Evolutionary conservation across 306 rosid species (phyloP).

Genomic region (Citrullus mucosospermus): DNA sequence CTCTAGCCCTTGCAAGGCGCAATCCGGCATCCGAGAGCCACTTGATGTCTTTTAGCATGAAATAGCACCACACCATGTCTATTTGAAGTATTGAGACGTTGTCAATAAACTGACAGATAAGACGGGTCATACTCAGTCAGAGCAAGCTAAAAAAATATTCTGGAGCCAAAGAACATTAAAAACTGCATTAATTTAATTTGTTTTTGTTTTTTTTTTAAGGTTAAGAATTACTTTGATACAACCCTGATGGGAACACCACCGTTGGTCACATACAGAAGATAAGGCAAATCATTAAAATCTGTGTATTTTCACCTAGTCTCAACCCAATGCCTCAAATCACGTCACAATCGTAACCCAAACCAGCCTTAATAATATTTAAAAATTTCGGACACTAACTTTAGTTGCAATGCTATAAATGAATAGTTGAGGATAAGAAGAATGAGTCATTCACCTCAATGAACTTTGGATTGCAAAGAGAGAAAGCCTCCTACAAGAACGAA

Average conservation of each 20-base stretch:
- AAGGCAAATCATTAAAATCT: neutral
- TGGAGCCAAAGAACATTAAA: neutral
- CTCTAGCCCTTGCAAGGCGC: slow-evolving; percentile 71
- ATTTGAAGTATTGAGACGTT: slow-evolving; percentile 87
- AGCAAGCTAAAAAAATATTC: neutral
- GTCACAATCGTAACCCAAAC: neutral
- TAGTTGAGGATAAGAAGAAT: neutral
- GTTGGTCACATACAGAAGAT: neutral
- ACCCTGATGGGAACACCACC: neutral
- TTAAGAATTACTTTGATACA: neutral
- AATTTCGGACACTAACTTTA: neutral
- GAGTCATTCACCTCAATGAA: slow-evolving; percentile 60
- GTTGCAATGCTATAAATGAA: neutral
- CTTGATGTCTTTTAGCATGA: slow-evolving; percentile 77
- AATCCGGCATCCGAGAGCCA: slow-evolving; percentile 76
- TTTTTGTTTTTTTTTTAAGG: too few relatives aligned
- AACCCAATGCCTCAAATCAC: neutral
- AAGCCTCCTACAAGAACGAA: slow-evolving; percentile 53
- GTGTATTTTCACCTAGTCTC: neutral
- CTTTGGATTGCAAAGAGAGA: slow-evolving; percentile 73
- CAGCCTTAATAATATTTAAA: neutral
- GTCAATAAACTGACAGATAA: slow-evolving; percentile 54
- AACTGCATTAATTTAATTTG: neutral
- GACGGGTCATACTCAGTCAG: slow-evolving; percentile 1
- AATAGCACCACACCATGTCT: slow-evolving; percentile 99